These are phyloP conservation scores for Claviceps citrina DNA, from an alignment of 2,329 filamentous ascomycete genomes.

Conservation along the genomic window DNA sequence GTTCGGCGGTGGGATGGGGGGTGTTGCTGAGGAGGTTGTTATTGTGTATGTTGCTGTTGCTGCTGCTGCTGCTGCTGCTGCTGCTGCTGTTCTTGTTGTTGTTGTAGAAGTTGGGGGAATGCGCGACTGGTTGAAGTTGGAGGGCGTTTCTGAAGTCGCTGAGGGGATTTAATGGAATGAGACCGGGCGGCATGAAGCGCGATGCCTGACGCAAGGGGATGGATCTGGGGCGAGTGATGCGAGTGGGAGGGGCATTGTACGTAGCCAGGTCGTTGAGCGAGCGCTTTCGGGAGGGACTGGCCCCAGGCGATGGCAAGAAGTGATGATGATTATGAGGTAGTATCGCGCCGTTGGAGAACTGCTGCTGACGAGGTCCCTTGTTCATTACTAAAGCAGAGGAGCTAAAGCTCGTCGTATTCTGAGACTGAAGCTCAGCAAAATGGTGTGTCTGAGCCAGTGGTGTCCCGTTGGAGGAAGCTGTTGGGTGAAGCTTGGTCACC, in stretches of 20 bases:
- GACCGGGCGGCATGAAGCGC: background rate
- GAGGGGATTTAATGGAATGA: background rate
- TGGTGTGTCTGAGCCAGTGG: background rate
- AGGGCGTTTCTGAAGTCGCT: background rate
- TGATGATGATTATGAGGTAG: background rate
- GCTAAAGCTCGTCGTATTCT: background rate
- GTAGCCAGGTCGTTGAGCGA: conserved; percentile 3
- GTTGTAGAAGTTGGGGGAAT: background rate
- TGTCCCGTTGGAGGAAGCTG: background rate
- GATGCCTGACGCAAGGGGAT: background rate
- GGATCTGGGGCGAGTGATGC: conserved; percentile 4
- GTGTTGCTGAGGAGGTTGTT: background rate
- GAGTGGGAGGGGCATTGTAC: background rate
- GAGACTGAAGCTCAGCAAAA: background rate
- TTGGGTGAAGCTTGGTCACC: background rate
- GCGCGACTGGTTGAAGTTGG: background rate
- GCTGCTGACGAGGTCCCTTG: background rate
- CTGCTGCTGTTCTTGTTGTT: background rate
- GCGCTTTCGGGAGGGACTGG: conserved; percentile 1
- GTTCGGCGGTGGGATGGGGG: background rate
- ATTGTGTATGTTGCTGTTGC: background rate
- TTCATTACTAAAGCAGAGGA: background rate
- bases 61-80: background rate
- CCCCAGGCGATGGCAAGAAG: background rate
- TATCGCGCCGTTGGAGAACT: background rate